Base-by-base conservation (phyloP, 352 stramenopile genomes). In the Globisporangium rhizosaccharum region DNA sequence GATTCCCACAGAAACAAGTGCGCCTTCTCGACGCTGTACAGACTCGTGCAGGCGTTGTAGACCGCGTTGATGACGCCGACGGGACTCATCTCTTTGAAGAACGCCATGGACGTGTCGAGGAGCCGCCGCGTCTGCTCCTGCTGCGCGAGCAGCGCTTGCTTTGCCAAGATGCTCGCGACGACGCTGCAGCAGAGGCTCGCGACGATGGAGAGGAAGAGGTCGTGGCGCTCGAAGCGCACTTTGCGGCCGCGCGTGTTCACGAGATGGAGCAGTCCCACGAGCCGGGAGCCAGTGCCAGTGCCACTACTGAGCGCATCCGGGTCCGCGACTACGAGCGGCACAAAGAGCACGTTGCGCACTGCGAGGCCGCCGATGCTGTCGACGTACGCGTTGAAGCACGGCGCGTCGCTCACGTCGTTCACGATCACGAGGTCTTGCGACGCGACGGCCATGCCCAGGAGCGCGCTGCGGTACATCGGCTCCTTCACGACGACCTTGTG, bases 31-130 rank as follows among this genome's bases (percentile, higher is more conserved):
- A 83, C 74, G 33, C 68, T 65, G 57, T 88, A 92, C 47, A 88
- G 86, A 53, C 66, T 76, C 42, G 75, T 65, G 46, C 76, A 86
- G 23, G 82, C 77, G 45, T 92, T 92, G 72, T 88, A 90, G 20
- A 92, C 82, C 2, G 79, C 82, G 58, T 90, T 92, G 48, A 92
- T 88, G 51, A 92, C 70, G 6, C 82, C 82, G 18, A 92, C 62
- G 30, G 79, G 77, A 48, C 77, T 88, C 76, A 89, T 87, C 62
- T 92, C 82, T 61, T 88, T 88, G 65, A 90, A 90, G 54, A 92
- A 88, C 12, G 73, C 76, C 72, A 90, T 83, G 18, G 79, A 88
- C 17, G 77, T 86, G 50, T 92, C 82, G 12, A 92, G 56, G 7
- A 92, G 53, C 48, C 76, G 56, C 4, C 61, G 71, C 20, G 81